phyloP scores from a whole-genome alignment of 1,139 yeast genomes.

The Candida neerlandica region DNA sequence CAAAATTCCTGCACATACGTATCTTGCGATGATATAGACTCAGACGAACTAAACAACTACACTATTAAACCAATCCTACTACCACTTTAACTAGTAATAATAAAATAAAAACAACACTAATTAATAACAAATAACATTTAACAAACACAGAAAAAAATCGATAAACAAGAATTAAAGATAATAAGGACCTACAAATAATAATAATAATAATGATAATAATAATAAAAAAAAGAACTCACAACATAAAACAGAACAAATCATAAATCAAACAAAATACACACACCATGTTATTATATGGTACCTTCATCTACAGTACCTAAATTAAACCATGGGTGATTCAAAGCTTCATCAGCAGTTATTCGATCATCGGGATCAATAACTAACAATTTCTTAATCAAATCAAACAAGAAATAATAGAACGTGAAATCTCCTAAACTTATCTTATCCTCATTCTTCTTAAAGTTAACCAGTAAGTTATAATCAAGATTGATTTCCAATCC shows the following conservation, averaged over 20 bases:
- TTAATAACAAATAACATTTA: background rate
- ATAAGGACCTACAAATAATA: background rate
- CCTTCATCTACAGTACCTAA: slow-evolving; percentile 79
- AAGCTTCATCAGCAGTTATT: slow-evolving; percentile 67
- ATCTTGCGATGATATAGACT: background rate
- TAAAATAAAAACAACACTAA: background rate
- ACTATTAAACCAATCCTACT: background rate
- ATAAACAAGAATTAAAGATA: background rate
- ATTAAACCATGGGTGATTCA: slow-evolving; percentile 78
- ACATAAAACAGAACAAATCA: background rate
- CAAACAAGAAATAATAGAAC: slow-evolving; percentile 78
- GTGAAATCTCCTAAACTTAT: slow-evolving; percentile 56
- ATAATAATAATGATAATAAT: background rate
- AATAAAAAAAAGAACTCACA: background rate
- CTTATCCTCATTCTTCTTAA: slow-evolving; percentile 41
- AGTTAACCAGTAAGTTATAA: slow-evolving; percentile 43
- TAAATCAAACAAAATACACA: background rate
- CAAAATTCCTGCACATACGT: background rate
- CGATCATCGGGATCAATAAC: slow-evolving; percentile 65
- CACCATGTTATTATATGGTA: slow-evolving; percentile 18
- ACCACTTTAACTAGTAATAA: background rate
- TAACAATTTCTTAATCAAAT: slow-evolving; percentile 61
- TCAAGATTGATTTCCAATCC: slow-evolving; percentile 47
- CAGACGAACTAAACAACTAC: background rate
- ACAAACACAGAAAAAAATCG: background rate